Percentiles rank a stretch among this genome's conserved stretches.
These are phyloP conservation scores for Coniochaeta pulveracea DNA, from an alignment of 2,329 filamentous ascomycete genomes.

Conservation along the genomic window DNA sequence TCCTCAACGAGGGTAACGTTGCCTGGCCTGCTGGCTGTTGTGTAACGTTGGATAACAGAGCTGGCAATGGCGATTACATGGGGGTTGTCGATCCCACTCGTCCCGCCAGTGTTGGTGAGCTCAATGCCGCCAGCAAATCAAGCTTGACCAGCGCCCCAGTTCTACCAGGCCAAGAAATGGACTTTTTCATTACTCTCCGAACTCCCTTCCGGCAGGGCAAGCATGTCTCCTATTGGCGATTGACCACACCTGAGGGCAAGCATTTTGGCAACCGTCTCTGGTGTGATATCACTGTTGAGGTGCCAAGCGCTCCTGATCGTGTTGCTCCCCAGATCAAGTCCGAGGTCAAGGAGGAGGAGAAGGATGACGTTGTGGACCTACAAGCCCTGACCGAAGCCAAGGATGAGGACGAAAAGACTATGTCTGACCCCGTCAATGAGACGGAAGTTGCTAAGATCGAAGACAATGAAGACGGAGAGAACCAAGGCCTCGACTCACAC, in stretches of 20 bases:
- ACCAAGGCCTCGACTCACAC: conserved; percentile 22
- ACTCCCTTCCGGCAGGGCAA: conserved; percentile 67
- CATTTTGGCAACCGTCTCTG: conserved; percentile 90
- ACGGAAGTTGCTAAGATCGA: conserved; percentile 1
- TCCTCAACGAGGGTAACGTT: conserved; percentile 70
- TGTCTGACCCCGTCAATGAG: conserved; percentile 22
- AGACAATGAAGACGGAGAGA: conserved; percentile 7
- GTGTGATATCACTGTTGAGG: conserved; percentile 74
- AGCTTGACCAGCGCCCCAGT: conserved; percentile 62
- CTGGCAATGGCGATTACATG: conserved; percentile 98
- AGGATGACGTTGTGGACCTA: too few relatives aligned
- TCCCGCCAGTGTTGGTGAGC: conserved; percentile 65
- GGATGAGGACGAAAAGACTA: conserved; percentile 36
- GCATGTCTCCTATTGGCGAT: conserved; percentile 90
- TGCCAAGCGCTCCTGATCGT: too few relatives aligned
- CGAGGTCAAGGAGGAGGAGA: conserved; percentile 17
- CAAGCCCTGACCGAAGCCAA: conserved; percentile 3
- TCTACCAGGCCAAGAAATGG: conserved; percentile 59
- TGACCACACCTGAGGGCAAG: conserved; percentile 68
- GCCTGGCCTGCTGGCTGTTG: conserved; percentile 84
- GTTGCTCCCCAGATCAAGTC: too few relatives aligned
- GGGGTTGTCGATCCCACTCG: conserved; percentile 74
- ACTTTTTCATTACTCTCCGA: conserved; percentile 78
- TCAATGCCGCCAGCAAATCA: conserved; percentile 72
- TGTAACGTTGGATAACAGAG: conserved; percentile 80